Base-by-base conservation (phyloP, 2,329 filamentous ascomycete genomes). In the Fusarium mangiferae region DNA sequence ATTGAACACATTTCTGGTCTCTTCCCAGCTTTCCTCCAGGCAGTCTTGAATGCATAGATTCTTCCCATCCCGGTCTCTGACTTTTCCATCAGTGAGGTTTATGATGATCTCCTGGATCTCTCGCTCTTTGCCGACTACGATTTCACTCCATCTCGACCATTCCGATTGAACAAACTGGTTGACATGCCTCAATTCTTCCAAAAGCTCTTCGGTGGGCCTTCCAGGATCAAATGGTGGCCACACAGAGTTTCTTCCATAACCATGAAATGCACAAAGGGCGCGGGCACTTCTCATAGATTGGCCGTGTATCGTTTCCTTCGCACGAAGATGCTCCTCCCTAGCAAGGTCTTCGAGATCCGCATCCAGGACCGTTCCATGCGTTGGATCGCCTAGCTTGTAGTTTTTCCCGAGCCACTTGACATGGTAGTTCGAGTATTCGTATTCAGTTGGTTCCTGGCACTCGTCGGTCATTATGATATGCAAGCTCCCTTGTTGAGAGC, bases 201-300 rank as follows among this genome's bases (percentile, higher is more conserved):
- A 30, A 15, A 73, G 51, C 8, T 65, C 33, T 20, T 24, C 13
- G 3, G 46, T 30, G 30, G 58, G 18, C 30, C 36, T 48, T 20
- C 68, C 62, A 35, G 74, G 68, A 22, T 76, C 62, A n/a, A 67
- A 39, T 5, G 73, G 68, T 20, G 74, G 74, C 70, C 70, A 76
- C 18, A 63, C 61, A 24, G 68, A 48, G 38, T 49, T 41, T 55
- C 24, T 44, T 10, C 64, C 74, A 36, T 65, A 64, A 10, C 62
- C 60, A 41, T 38, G n/a, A 24, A 35, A 20, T 44, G 44, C 48
- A 38, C 57, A 54, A 45, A 30, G 14, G n/a, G n/a, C 36, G 38
- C 30, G 46, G 24, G 39, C 35, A 14, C 18, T 42, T 20, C 5
- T 7, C 55, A 54, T 52, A 6, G 42, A 28, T 55, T 41, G 51